phyloP scores from a whole-genome alignment of 148 eudicot genomes.

The Spergularia bocconei region DNA sequence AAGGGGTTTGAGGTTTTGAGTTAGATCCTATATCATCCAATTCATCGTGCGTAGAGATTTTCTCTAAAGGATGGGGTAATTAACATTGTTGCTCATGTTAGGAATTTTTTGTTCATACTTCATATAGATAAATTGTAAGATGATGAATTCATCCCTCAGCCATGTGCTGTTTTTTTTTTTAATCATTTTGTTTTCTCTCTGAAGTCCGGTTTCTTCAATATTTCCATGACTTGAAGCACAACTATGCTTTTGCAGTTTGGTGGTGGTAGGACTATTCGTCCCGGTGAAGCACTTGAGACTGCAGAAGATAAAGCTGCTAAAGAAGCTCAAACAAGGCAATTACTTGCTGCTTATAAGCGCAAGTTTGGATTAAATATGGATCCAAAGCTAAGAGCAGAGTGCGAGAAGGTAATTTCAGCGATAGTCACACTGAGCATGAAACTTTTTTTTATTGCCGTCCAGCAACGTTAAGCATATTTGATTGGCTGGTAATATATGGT shows the following conservation, averaged over 20 bases:
- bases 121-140: too few relatives aligned
- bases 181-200: not conserved
- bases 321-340: conserved; percentile 64
- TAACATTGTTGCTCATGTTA: not conserved
- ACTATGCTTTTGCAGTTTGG: conserved; percentile 53
- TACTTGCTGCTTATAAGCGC: conserved; percentile 62
- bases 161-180: not conserved
- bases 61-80: not conserved
- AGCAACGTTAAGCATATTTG: not conserved
- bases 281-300: conserved; percentile 77
- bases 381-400: conserved; percentile 71
- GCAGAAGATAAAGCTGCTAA: conserved; percentile 69
- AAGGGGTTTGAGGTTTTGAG: not conserved
- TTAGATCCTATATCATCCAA: not conserved
- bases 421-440: not conserved
- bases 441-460: not conserved
- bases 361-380: conserved; percentile 57
- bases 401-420: conserved; percentile 58
- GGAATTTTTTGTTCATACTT: not conserved
- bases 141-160: not conserved
- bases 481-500: not conserved
- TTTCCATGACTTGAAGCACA: conserved; percentile 8
- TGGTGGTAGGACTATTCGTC: conserved; percentile 81
- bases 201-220: not conserved
- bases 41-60: not conserved